phyloP scores from a whole-genome alignment of 116 monocot species.

The Cymodocea nodosa region DNA sequence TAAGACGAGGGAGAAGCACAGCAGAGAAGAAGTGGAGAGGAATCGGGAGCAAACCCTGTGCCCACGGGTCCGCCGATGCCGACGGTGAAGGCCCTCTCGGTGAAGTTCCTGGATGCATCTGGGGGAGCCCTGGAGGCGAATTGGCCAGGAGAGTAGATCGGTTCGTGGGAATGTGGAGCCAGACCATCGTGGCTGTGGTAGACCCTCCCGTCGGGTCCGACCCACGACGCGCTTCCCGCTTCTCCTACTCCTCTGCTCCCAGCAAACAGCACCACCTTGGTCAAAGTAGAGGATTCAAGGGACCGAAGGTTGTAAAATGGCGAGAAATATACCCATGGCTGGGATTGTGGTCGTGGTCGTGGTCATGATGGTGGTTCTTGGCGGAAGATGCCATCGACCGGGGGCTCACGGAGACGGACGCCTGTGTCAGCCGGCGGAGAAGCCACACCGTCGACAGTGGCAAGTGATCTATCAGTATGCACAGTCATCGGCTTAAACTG shows the following conservation, averaged over 20 bases:
- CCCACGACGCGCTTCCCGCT: conserved; percentile 22
- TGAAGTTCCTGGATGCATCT: conserved; percentile 42
- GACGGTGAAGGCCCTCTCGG: conserved; percentile 82
- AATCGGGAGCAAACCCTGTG: conserved; percentile 39
- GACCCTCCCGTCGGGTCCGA: conserved; percentile 61
- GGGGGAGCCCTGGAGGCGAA: conserved; percentile 54
- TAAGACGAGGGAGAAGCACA: background rate
- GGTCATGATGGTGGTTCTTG: background rate
- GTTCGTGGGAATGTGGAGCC: conserved; percentile 92
- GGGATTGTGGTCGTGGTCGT: background rate
- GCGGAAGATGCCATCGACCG: conserved; percentile 3
- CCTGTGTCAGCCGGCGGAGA: too few species aligned
- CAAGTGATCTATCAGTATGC: too few species aligned
- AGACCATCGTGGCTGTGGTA: conserved; percentile 93
- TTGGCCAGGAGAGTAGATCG: conserved; percentile 80
- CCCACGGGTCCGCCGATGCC: conserved; percentile 99
- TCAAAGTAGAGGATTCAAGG: background rate
- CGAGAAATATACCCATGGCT: background rate
- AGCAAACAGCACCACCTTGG: background rate
- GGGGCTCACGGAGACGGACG: background rate
- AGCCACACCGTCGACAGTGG: too few species aligned
- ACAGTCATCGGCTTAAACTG: too few species aligned
- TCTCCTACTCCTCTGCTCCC: conserved; percentile 1
- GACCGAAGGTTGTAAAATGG: too few species aligned
- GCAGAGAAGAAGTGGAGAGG: background rate